Evolutionary conservation across 306 rosid genomes (phyloP), one percentile per base, ranked within the genome.

Genomic region (Dalbergia cochinchinensis): DNA sequence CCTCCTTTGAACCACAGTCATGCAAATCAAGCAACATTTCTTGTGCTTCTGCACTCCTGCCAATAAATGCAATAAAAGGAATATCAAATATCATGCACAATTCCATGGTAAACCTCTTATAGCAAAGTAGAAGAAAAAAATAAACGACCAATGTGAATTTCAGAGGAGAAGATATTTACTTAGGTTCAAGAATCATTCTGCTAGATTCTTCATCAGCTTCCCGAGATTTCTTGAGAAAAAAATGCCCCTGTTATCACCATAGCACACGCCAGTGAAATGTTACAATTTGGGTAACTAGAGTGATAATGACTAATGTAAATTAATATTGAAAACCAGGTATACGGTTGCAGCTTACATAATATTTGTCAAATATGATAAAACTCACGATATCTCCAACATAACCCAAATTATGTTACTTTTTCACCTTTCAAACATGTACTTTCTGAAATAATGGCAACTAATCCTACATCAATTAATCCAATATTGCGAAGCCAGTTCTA

Each of bases 131-230:
- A 55, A 35, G n/a, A 5, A 57, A 58, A 71, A 63, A 2, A 63
- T 5, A 57, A 61, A 64, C 62, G 37, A 22, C 58, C 31, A 64
- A 69, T 42, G 77, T 44, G 33, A 50, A 77, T 34, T 14, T 62
- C 54, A 26, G 22, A 78, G 42, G 42, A 77, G 50, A 47, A 60
- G 72, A 69, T 61, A 82, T 83, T 74, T 33, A 91, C 99, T 85
- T 83, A n/a, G 91, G 81, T 71, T 85, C 84, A 45, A 90, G 69
- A 86, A 90, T 88, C 86, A 87, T 83, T 86, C 79, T 84, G 84
- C 62, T 86, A 26, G 94, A 93, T 78, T 92, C 92, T 64, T 93
- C 96, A 54, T 95, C 94, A 33, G 94, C 94, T 59, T 90, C 96
- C 2, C 51, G 68, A 15, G 96, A 92, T 83, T 87, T 91, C 5